These are phyloP conservation scores for Nigrospora osmanthi DNA, from an alignment of 2,329 filamentous ascomycete genomes.

Conservation along the genomic window DNA sequence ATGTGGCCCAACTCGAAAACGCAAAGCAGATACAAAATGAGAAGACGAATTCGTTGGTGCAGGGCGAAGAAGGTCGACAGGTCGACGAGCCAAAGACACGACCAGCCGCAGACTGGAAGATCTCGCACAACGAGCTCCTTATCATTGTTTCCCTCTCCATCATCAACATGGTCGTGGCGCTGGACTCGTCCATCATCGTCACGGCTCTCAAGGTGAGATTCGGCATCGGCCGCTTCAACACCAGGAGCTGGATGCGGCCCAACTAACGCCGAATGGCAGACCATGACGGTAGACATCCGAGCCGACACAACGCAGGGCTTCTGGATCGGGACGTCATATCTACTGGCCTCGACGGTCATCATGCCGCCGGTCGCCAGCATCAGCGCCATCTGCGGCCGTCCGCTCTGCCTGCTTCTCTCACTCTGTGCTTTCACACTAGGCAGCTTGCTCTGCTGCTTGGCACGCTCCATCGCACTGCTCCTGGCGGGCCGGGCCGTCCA, in stretches of 20 bases:
- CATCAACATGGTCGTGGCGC: constrained; percentile 8
- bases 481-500: constrained; percentile 35
- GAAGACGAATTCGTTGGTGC: no score
- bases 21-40: no score
- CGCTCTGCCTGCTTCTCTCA: not conserved
- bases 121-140: constrained; percentile 3
- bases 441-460: constrained; percentile 5
- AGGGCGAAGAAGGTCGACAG: no score
- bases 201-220: constrained; percentile 5
- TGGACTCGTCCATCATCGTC: constrained; percentile 6
- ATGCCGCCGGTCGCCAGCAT: constrained; percentile 6
- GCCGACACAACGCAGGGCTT: constrained; percentile 4
- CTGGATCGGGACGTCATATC: constrained; percentile 6
- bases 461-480: constrained; percentile 23
- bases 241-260: no score
- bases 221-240: not conserved
- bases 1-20: no score
- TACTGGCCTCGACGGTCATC: constrained; percentile 4
- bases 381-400: constrained; percentile 5
- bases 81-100: not conserved
- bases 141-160: constrained; percentile 4
- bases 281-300: constrained; percentile 4
- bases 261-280: not conserved
- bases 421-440: constrained; percentile 3
- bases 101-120: constrained; percentile 2